Conservation (phyloP, 306 rosid genomes). For the Psophocarpus tetragonolobus region DNA sequence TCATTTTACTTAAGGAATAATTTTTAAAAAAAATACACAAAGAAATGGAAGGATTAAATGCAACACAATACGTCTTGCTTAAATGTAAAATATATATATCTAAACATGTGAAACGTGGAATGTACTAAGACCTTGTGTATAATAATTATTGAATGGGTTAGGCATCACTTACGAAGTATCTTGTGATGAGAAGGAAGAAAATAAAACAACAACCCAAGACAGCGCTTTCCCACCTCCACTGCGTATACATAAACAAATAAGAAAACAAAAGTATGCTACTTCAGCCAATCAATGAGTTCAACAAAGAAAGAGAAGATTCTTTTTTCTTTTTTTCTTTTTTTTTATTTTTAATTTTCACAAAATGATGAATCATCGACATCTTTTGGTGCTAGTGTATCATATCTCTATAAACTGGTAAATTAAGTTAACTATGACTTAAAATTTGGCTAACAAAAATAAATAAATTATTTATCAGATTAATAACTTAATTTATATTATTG, state of each 20-base stretch:
- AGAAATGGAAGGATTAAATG: neutral
- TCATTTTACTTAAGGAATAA: neutral
- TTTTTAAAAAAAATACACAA: neutral
- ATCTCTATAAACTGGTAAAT: neutral
- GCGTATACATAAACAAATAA: constrained; percentile 23
- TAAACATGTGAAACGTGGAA: constrained; percentile 11
- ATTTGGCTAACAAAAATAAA: neutral
- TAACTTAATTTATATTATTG: neutral
- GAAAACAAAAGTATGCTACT: neutral
- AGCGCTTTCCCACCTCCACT: constrained; percentile 99
- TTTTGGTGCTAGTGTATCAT: neutral
- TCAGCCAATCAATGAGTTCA: neutral
- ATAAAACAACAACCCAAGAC: constrained; percentile 84
- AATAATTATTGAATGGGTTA: constrained; percentile 22
- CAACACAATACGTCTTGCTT: neutral
- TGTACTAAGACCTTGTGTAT: neutral
- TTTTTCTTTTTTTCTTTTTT: neutral
- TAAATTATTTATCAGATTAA: neutral
- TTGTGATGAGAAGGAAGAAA: constrained; percentile 74
- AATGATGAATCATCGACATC: neutral
- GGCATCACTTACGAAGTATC: constrained; percentile 75
- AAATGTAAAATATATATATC: neutral
- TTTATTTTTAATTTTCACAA: neutral
- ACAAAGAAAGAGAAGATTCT: neutral
- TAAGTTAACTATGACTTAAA: neutral